These are phyloP conservation scores for Rhazya stricta DNA, from an alignment of 257 asterid genomes.

Conservation along the genomic window DNA sequence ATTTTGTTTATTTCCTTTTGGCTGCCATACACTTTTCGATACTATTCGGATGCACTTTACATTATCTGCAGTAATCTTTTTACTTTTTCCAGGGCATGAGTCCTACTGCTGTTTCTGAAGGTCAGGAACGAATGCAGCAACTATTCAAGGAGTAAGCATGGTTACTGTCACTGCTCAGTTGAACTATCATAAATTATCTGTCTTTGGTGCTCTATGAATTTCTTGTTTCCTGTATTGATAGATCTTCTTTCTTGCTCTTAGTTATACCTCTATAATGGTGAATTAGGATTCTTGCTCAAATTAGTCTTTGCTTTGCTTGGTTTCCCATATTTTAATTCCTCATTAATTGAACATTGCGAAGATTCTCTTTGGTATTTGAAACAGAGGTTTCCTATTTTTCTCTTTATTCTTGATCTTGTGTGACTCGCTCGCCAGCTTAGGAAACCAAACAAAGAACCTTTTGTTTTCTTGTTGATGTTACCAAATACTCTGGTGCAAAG, in stretches of 20 bases:
- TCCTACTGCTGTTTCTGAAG: slow-evolving; percentile 73
- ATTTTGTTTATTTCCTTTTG: not conserved
- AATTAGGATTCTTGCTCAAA: not conserved
- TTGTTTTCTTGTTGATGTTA: not conserved
- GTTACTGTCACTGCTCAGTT: slow-evolving; percentile 1
- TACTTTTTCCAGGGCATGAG: slow-evolving; percentile 56
- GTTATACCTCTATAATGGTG: not conserved
- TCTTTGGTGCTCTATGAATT: not conserved
- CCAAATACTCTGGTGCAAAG: not conserved
- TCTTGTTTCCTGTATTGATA: not conserved
- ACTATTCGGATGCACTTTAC: not conserved
- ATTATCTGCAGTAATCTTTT: slow-evolving; percentile 1
- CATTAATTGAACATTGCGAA: not conserved
- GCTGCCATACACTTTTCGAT: not conserved
- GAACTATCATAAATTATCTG: not conserved
- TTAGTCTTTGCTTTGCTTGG: not conserved
- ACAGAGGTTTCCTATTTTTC: not conserved
- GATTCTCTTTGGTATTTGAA: not conserved
- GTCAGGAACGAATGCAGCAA: slow-evolving; percentile 56
- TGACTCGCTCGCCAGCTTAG: not conserved
- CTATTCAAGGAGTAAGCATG: slow-evolving; percentile 68
- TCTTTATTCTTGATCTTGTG: not conserved
- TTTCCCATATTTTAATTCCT: not conserved
- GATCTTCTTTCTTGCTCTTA: not conserved
- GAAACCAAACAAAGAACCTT: not conserved